Evolutionary conservation across 2,329 filamentous ascomycete species (phyloP).

Genomic region (Penicillium sclerotiorum): DNA sequence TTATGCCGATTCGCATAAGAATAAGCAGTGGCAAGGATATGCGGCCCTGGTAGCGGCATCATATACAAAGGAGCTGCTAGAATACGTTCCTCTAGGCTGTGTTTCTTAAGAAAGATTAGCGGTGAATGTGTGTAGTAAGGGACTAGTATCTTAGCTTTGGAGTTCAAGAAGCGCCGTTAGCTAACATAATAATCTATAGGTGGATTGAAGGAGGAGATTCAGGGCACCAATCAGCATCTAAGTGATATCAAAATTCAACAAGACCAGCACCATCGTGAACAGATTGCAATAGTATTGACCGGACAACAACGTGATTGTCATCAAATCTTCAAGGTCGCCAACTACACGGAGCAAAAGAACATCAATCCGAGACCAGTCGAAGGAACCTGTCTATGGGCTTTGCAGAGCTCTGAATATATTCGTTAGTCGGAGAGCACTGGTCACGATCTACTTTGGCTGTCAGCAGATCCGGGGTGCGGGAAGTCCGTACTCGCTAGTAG

Average conservation of each 20-base stretch:
- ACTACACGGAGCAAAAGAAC: conserved; percentile 34
- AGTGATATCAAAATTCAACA: background rate
- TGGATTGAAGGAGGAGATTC: too few relatives aligned
- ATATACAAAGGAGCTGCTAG: conserved; percentile 20
- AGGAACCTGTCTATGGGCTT: conserved; percentile 38
- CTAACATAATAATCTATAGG: too few relatives aligned
- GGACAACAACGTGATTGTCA: conserved; percentile 23
- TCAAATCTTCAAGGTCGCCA: conserved; percentile 27
- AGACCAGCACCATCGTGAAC: background rate
- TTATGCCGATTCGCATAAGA: conserved; percentile 4
- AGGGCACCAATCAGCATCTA: background rate
- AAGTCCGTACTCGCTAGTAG: conserved; percentile 42
- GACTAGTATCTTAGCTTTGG: background rate
- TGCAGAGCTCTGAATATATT: conserved; percentile 27
- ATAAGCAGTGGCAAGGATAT: conserved; percentile 11
- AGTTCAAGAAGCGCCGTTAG: too few relatives aligned
- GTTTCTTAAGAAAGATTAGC: conserved; percentile 10
- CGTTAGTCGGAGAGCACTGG: conserved; percentile 25
- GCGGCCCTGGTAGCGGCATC: conserved; percentile 17
- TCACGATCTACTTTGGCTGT: conserved; percentile 41
- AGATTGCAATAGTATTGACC: background rate
- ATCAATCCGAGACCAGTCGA: conserved; percentile 30
- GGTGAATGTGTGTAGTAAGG: background rate
- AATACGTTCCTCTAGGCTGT: conserved; percentile 4
- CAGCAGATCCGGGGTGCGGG: conserved; percentile 44